These are phyloP conservation scores for Phytophthora sp. DNA, from an alignment of 352 stramenopile species.

Conservation along the genomic window DNA sequence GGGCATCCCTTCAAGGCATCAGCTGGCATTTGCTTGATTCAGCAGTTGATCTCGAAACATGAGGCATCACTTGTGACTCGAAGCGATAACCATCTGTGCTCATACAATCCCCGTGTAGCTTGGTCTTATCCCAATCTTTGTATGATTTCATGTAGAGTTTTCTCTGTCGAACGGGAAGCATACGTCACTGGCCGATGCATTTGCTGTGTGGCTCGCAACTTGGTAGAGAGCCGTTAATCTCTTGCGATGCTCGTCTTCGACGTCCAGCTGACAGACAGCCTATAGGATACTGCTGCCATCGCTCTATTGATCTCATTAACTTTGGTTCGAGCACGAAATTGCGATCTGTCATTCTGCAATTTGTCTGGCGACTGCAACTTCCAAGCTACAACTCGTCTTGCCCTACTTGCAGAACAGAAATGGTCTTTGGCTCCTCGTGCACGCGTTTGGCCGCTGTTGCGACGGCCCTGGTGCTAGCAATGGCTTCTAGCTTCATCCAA, in stretches of 20 bases:
- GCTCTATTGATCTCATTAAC: too few relatives aligned
- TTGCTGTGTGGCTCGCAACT: background rate
- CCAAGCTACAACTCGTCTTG: conserved; percentile 5
- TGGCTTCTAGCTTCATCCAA: background rate
- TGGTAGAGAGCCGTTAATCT: conserved; percentile 22
- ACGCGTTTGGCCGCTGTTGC: conserved; percentile 7
- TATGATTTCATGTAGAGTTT: conserved; percentile 19
- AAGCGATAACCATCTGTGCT: conserved; percentile 5
- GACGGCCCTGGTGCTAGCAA: conserved; percentile 9
- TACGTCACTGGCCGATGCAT: conserved; percentile 9
- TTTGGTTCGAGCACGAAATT: too few relatives aligned
- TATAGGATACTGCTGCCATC: too few relatives aligned
- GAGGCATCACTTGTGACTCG: conserved; percentile 14
- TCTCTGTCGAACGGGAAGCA: conserved; percentile 19
- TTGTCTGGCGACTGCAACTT: conserved; percentile 15
- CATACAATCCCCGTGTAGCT: conserved; percentile 7
- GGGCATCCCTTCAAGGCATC: background rate
- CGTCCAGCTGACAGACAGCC: too few relatives aligned
- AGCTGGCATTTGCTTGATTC: conserved; percentile 17
- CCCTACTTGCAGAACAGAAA: conserved; percentile 4
- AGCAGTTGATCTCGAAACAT: conserved; percentile 20
- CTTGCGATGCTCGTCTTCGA: too few relatives aligned
- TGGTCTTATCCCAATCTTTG: conserved; percentile 22
- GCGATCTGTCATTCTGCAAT: conserved; percentile 29
- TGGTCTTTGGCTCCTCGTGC: conserved; percentile 16